phyloP scores from a whole-genome alignment of 176 grass and related monocot species.

The Carex scoparia region DNA sequence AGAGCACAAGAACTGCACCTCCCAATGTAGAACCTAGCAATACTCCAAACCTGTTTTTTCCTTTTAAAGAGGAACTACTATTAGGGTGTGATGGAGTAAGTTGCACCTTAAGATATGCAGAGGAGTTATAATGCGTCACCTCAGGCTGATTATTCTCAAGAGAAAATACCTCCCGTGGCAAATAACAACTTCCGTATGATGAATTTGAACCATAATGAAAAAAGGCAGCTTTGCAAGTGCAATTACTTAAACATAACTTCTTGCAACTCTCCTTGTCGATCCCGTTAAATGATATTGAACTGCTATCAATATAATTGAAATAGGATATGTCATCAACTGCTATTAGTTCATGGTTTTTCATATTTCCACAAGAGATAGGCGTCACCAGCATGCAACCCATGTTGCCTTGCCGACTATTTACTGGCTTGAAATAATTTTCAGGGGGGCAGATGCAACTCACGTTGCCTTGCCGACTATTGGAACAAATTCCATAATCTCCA shows the following conservation, averaged over 20 bases:
- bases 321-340: not conserved
- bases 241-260: slow-evolving; percentile 34
- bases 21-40: not conserved
- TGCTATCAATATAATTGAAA: slow-evolving; percentile 11
- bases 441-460: not conserved
- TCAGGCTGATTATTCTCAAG: not conserved
- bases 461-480: not conserved
- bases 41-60: not conserved
- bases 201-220: slow-evolving; percentile 24
- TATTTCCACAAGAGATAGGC: slow-evolving; percentile 32
- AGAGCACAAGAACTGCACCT: not conserved
- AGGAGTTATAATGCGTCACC: slow-evolving; percentile 22
- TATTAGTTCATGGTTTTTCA: slow-evolving; percentile 28
- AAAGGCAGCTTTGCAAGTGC: slow-evolving; percentile 58
- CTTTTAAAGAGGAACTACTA: not conserved
- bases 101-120: slow-evolving; percentile 43
- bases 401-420: not conserved
- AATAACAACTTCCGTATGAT: slow-evolving; percentile 21
- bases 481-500: slow-evolving; percentile 25
- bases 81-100: not conserved
- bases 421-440: not conserved
- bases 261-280: slow-evolving; percentile 37
- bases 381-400: slow-evolving; percentile 7
- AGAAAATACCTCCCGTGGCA: slow-evolving; percentile 28
- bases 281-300: not conserved